phyloP scores from a whole-genome alignment of 768 basidiomycete genomes.

The Xanthoconium stramineum region DNA sequence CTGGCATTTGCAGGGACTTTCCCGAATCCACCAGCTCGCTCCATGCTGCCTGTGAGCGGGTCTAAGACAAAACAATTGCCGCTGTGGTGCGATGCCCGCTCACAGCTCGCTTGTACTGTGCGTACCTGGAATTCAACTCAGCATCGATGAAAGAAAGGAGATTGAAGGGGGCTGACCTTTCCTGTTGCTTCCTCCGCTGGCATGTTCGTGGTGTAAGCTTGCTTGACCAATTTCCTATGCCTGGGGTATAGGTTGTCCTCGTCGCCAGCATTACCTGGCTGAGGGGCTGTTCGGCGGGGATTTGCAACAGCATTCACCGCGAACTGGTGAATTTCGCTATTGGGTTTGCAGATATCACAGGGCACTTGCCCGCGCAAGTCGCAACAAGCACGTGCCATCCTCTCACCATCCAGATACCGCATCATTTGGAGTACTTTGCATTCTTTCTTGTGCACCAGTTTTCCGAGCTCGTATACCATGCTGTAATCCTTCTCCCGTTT shows the following conservation, averaged over 20 bases:
- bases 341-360: slow-evolving; percentile 4
- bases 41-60: not conserved
- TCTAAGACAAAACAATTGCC: not conserved
- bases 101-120: not conserved
- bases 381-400: not conserved
- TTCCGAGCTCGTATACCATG: not conserved
- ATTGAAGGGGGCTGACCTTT: not conserved
- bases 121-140: not conserved
- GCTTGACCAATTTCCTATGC: not conserved
- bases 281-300: not conserved
- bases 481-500: not conserved
- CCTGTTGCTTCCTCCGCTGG: not conserved
- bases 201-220: not conserved
- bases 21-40: not conserved
- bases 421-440: slow-evolving; percentile 1
- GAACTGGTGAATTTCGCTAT: not conserved
- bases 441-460: not conserved
- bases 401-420: not conserved
- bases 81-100: not conserved
- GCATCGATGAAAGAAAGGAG: not conserved
- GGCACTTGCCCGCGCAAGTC: not conserved
- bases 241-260: not conserved
- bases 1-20: not conserved
- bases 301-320: not conserved
- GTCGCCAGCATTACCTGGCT: not conserved